phyloP scores from a whole-genome alignment of 495 filamentous ascomycete species.

The Podospora pseudoanserina region DNA sequence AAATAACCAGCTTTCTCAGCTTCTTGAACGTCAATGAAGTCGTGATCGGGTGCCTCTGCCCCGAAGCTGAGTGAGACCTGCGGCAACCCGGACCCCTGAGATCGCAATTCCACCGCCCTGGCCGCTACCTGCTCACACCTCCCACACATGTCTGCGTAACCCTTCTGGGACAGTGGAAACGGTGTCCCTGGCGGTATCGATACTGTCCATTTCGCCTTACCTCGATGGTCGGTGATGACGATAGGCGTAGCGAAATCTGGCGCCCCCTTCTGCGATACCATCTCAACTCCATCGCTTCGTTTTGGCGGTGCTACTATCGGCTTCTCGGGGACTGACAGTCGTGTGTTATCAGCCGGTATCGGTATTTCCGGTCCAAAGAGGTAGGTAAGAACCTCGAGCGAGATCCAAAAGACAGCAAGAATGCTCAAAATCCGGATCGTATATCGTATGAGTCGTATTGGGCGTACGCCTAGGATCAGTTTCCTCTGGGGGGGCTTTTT shows the following conservation, averaged over 20 bases:
- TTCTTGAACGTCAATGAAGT: conserved; percentile 65
- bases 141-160: conserved; percentile 59
- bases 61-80: conserved; percentile 51
- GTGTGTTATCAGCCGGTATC: conserved; percentile 1
- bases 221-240: conserved; percentile 53
- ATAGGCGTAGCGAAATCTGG: conserved; percentile 58
- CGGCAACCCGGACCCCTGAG: conserved; percentile 35
- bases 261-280: conserved; percentile 48
- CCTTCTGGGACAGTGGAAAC: conserved; percentile 56
- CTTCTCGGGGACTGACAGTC: not conserved
- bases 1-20: conserved; percentile 57
- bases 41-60: conserved; percentile 53
- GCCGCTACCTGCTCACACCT: conserved; percentile 54
- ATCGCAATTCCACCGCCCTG: conserved; percentile 46
- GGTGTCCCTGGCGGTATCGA: conserved; percentile 55
- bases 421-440: conserved; percentile 42
- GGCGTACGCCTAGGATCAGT: conserved; percentile 33
- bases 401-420: conserved; percentile 36
- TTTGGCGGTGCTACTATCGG: conserved; percentile 32
- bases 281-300: conserved; percentile 33
- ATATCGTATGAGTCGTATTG: conserved; percentile 47
- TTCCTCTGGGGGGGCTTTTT: conserved; percentile 48
- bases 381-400: conserved; percentile 23
- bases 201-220: conserved; percentile 63
- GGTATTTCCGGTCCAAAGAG: conserved; percentile 16